These are phyloP conservation scores for Glycine soja DNA, from an alignment of 306 rosid genomes.

Conservation along the genomic window DNA sequence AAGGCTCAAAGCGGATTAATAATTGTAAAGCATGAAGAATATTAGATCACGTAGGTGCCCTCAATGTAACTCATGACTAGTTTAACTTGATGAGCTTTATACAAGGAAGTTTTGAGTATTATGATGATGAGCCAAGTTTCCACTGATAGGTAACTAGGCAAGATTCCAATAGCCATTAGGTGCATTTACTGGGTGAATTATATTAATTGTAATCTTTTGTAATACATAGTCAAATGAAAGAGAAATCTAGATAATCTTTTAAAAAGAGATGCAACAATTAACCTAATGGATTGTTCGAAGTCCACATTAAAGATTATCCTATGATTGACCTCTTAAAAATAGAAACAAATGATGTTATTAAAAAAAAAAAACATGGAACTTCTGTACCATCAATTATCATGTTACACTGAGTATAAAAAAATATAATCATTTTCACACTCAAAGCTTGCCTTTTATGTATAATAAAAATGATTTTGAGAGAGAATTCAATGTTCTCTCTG, in stretches of 20 bases:
- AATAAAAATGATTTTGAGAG: not conserved
- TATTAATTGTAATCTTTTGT: not conserved
- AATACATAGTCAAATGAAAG: not conserved
- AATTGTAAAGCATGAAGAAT: constrained; percentile 24
- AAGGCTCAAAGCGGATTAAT: not conserved
- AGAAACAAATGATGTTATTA: not conserved
- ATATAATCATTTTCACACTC: not conserved
- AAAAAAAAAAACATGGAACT: not conserved
- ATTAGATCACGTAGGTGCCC: not conserved
- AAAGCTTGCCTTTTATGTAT: not conserved
- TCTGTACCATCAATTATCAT: not conserved
- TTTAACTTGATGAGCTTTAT: not conserved
- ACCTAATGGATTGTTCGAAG: not conserved
- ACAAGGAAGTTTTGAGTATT: not conserved
- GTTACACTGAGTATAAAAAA: not conserved
- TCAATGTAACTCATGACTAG: not conserved
- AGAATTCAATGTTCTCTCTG: not conserved
- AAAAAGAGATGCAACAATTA: not conserved
- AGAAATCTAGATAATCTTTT: not conserved
- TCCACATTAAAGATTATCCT: not conserved
- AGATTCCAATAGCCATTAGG: not conserved
- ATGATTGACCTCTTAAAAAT: constrained; percentile 8
- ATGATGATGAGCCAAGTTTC: not conserved
- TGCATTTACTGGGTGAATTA: not conserved
- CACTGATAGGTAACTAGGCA: not conserved